Evolutionary conservation across 2,329 filamentous ascomycete species (phyloP).

Genomic region (Paracoccidioides brasiliensis): DNA sequence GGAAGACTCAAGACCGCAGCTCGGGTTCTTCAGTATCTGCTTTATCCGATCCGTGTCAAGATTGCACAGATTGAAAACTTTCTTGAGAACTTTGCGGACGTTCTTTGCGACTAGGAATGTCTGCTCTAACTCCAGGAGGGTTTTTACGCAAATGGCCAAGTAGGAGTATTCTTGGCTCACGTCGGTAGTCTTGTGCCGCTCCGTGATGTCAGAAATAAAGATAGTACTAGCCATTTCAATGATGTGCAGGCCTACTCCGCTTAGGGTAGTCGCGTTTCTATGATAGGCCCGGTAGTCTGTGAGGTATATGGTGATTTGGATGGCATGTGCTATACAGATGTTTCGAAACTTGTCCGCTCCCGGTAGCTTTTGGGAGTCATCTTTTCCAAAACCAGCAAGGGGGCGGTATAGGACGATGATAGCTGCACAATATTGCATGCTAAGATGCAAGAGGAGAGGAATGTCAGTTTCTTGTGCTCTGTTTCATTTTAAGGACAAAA

Average conservation of each 20-base stretch:
- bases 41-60: conserved; percentile 3
- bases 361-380: not conserved
- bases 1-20: not conserved
- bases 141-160: conserved; percentile 10
- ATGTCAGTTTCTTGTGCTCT: not conserved
- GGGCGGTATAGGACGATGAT: conserved; percentile 6
- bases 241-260: conserved; percentile 9
- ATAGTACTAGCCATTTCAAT: conserved; percentile 10
- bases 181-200: conserved; percentile 4
- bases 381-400: conserved; percentile 6
- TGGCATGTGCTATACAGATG: conserved; percentile 8
- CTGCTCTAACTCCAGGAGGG: conserved; percentile 10
- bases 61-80: conserved; percentile 3
- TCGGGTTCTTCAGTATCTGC: not conserved
- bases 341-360: conserved; percentile 4
- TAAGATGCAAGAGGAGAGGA: not conserved
- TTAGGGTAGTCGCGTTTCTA: conserved; percentile 7
- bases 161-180: conserved; percentile 6
- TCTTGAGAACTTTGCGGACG: conserved; percentile 6
- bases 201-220: conserved; percentile 9
- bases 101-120: conserved; percentile 10
- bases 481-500: not conserved
- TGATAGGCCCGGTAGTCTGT: conserved; percentile 8
- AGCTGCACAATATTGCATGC: conserved; percentile 7
- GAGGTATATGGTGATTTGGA: conserved; percentile 5